These are phyloP conservation scores for Colletotrichum costaricense DNA, from an alignment of 2,329 filamentous ascomycete genomes.

Conservation along the genomic window DNA sequence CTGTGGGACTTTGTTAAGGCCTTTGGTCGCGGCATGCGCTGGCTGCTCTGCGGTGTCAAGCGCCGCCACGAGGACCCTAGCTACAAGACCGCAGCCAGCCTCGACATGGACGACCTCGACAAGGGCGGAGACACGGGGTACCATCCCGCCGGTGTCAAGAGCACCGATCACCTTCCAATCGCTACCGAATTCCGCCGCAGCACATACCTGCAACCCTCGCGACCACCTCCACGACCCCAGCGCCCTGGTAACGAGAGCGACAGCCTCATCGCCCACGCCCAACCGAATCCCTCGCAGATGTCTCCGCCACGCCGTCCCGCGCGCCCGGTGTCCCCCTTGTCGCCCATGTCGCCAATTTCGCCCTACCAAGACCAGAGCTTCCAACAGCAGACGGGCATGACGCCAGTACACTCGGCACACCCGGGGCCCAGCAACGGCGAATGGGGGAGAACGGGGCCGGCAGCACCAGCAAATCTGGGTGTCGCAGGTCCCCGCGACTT, in stretches of 20 bases:
- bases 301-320: slow-evolving; percentile 23
- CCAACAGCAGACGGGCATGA: slow-evolving; percentile 10
- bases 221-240: slow-evolving; percentile 34
- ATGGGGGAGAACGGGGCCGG: slow-evolving; percentile 29
- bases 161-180: slow-evolving; percentile 53
- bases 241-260: slow-evolving; percentile 50
- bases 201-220: slow-evolving; percentile 37
- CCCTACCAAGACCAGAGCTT: slow-evolving; percentile 24
- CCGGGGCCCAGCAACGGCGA: slow-evolving; percentile 7
- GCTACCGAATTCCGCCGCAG: slow-evolving; percentile 51
- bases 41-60: slow-evolving; percentile 82
- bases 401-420: slow-evolving; percentile 1
- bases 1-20: slow-evolving; percentile 87
- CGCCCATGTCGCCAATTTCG: slow-evolving; percentile 21
- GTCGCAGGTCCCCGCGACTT: slow-evolving; percentile 39
- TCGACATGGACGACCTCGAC: slow-evolving; percentile 53
- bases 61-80: slow-evolving; percentile 65
- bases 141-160: slow-evolving; percentile 42
- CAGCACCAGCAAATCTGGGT: slow-evolving; percentile 15
- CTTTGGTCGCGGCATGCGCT: slow-evolving; percentile 79
- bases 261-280: slow-evolving; percentile 54
- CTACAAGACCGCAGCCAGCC: slow-evolving; percentile 54
- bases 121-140: slow-evolving; percentile 41
- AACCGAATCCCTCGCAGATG: slow-evolving; percentile 39
- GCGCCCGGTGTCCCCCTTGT: slow-evolving; percentile 18